Conservation (phyloP, 352 stramenopile genomes). For the Elongisporangium prolatum region DNA sequence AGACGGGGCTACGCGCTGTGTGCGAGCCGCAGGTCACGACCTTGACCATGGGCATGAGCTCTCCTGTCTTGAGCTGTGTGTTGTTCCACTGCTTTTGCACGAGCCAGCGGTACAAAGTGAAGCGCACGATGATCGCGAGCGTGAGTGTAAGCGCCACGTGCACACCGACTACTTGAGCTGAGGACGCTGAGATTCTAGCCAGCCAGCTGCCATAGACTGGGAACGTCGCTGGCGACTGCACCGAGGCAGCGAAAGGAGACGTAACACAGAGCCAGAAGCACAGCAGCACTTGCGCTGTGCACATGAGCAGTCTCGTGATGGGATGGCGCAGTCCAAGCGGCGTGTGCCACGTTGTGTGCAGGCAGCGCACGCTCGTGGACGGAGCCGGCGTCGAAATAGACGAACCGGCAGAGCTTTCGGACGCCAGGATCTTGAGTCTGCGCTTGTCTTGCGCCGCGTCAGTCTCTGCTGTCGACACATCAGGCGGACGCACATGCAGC, state of each 20-base stretch:
- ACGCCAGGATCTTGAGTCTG: background rate
- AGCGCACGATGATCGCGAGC: slow-evolving; percentile 27
- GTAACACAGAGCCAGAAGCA: slow-evolving; percentile 33
- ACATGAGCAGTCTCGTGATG: slow-evolving; percentile 24
- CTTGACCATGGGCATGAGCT: slow-evolving; percentile 10
- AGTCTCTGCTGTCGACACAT: background rate
- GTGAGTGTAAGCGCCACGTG: slow-evolving; percentile 14
- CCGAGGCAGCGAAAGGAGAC: slow-evolving; percentile 35
- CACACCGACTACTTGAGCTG: slow-evolving; percentile 27
- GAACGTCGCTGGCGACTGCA: slow-evolving; percentile 23
- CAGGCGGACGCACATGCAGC: background rate
- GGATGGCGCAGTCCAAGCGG: slow-evolving; percentile 26
- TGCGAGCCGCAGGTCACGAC: slow-evolving; percentile 16
- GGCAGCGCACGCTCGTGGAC: background rate
- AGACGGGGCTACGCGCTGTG: slow-evolving; percentile 1
- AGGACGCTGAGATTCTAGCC: slow-evolving; percentile 11
- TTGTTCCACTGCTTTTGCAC: slow-evolving; percentile 41
- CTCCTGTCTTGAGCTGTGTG: slow-evolving; percentile 5
- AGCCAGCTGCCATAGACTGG: slow-evolving; percentile 32
- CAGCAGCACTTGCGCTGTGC: slow-evolving; percentile 21
- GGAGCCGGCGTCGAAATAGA: background rate
- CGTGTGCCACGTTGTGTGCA: background rate
- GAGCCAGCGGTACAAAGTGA: slow-evolving; percentile 31
- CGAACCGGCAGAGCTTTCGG: background rate
- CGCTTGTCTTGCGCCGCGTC: background rate